phyloP scores from a whole-genome alignment of 2,329 filamentous ascomycete species.

The Coniosporium tulheliwenetii region DNA sequence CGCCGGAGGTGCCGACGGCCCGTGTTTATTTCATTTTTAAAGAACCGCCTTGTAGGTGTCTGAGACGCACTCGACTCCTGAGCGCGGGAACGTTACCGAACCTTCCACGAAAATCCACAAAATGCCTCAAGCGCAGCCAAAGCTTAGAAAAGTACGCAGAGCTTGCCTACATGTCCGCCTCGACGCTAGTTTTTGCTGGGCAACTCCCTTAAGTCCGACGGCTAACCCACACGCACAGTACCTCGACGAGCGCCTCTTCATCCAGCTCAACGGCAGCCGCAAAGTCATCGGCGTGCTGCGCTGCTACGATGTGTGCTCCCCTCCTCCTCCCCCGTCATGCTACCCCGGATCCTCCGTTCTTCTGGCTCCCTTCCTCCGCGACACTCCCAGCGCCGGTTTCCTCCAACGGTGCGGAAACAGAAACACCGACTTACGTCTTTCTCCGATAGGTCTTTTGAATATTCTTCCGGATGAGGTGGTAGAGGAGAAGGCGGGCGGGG shows the following conservation, averaged over 20 bases:
- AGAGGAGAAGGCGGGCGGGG: slow-evolving; percentile 82
- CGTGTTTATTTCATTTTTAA: no score
- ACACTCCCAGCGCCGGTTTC: background rate
- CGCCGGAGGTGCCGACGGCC: no score
- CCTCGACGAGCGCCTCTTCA: slow-evolving; percentile 96
- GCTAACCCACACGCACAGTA: slow-evolving; percentile 45
- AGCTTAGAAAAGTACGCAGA: slow-evolving; percentile 90
- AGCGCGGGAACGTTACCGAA: no score
- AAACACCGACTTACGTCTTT: background rate
- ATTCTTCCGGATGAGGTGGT: slow-evolving; percentile 94
- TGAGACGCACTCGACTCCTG: no score
- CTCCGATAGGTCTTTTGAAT: slow-evolving; percentile 87
- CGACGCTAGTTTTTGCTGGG: no score
- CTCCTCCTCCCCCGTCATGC: no score
- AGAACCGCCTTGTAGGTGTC: no score
- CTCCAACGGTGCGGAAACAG: background rate
- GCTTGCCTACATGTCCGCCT: slow-evolving; percentile 3
- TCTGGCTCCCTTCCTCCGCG: no score
- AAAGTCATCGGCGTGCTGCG: slow-evolving; percentile 91
- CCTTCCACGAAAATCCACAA: no score
- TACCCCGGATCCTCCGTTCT: no score
- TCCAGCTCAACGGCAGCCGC: slow-evolving; percentile 92
- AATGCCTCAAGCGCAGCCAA: slow-evolving; percentile 97
- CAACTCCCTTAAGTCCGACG: background rate
- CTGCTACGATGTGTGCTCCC: slow-evolving; percentile 72